Conservation (phyloP, 116 monocot genomes). For the Papilionanthe hybrid region DNA sequence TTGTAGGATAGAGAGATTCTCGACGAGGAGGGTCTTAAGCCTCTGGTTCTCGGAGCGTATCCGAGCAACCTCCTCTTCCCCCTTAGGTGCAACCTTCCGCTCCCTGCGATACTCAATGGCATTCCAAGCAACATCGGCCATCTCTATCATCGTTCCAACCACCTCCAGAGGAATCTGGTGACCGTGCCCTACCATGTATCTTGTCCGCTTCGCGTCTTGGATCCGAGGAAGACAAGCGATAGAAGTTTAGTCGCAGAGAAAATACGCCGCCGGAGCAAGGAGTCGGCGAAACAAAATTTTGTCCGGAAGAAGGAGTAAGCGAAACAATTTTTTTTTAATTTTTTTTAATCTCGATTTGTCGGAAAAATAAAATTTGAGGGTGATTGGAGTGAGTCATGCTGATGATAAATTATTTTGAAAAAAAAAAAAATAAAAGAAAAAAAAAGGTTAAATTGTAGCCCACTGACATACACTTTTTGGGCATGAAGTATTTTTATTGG, state of each 20-base stretch:
- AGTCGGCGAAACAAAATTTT: no score
- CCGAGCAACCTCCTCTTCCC: conserved; percentile 14
- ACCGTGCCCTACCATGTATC: conserved; percentile 33
- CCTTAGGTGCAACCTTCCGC: conserved; percentile 7
- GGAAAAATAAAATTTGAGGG: no score
- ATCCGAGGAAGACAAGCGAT: not conserved
- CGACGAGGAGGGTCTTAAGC: conserved; percentile 24
- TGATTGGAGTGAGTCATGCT: no score
- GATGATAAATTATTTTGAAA: no score
- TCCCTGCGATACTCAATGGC: conserved; percentile 64
- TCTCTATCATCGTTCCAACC: conserved; percentile 76
- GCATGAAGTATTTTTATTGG: no score
- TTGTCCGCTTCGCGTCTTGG: conserved; percentile 1
- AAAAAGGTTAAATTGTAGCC: no score
- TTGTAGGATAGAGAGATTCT: conserved; percentile 36
- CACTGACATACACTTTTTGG: no score
- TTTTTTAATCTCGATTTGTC: no score
- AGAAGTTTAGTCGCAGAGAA: not conserved
- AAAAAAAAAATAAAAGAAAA: no score
- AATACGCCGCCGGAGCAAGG: no score
- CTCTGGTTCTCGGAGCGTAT: conserved; percentile 33
- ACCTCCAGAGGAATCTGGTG: conserved; percentile 65
- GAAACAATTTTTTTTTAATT: no score
- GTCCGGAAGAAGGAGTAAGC: no score
- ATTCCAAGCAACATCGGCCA: conserved; percentile 80